Evolutionary conservation across 2,329 filamentous ascomycete species (phyloP), one percentile per base, ranked within the genome.

Genomic region (Trichophyton schoenleinii): DNA sequence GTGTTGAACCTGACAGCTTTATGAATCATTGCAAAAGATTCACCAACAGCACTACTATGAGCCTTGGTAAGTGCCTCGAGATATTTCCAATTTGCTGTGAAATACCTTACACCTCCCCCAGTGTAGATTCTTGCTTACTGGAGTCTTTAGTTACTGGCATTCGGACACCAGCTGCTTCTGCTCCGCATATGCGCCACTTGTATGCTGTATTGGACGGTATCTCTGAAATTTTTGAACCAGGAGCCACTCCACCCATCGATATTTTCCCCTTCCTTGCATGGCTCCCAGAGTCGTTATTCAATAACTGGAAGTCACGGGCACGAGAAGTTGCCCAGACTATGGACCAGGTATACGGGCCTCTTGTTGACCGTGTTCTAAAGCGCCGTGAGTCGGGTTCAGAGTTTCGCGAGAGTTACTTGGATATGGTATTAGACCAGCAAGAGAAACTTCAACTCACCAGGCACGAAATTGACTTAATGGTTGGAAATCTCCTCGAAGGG

Each of bases 401-500:
- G 15, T 28, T 4, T 28, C 46, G 9, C 5, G 46, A 31, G 6
- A 52, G 46, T 28, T 52, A 52, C 11, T 11, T 52, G 11, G 53
- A 36, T 31, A 38, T 57, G 53, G 31, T 38, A 7, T 22, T 57
- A 31, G 53, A 57, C 31, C 31, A 57, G 20, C 46, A 52, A 22
- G 20, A 25, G 2, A 52, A 52, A 11, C 46, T 52, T 11, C 46
- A 28, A 22, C 22, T 52, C 6, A 52, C 46, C 1, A 52, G 46
- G 20, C 46, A 52, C 15, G 46, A 52, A 52, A 52, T 52, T 15
- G 46, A 52, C 11, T 9, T 52, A 11, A 61, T 64, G 55, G 59
- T 55, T 22, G 62, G 62, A 18, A 48, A 59, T 55, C 31, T 64
- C n/a, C 64, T 69, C 42, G 67, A 68, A 46, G 68, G 64, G 11